Evolutionary conservation across 805 yeast genomes (phyloP), one percentile per base, ranked within the genome.

Genomic region (Pichia thaimueangensis): DNA sequence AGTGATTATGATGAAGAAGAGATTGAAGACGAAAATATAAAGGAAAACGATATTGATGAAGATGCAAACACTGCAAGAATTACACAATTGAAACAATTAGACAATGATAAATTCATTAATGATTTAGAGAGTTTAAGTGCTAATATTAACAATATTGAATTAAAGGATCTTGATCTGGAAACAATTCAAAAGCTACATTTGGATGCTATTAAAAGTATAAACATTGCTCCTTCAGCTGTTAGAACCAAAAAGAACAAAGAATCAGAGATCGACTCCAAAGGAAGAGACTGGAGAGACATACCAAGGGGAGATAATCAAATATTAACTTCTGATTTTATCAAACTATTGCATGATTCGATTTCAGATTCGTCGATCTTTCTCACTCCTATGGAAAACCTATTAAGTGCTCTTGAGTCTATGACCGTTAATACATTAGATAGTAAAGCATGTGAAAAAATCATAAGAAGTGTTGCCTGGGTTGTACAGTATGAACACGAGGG

Each of bases 271-370:
- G 86, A 79, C 55, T 71, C 74, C 22, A 57, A 67, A 35, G 86
- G 86, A 0, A 65, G 75, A 28, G 88, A 82, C 60, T 80, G 88
- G 86, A 63, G 87, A 51, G 88, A 81, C 57, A 67, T 80, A 11
- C 82, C 85, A 3, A 63, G 87, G 38, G 85, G 77, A 3, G 65
- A 65, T 1, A 82, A 82, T 54, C 58, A 62, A 11, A 59, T 62
- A 29, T 63, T 67, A 36, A 51, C 60, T 3, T 47, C 53, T 9
- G 51, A 51, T 3, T 62, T 61, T 43, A 30, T 49, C 12, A 39
- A 50, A 7, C 42, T 57, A 12, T 37, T 63, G 16, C 45, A 54
- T 24, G 25, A 39, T 16, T 57, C 62, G 4, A 52, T 49, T 9
- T 45, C 31, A 6, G 53, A 57, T 31, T 38, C 50, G 6, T 39